A percentile compares a stretch with the other conserved stretches of the same genome.
Conservation (phyloP, 495 filamentous ascomycete species). For the Hypoxylon fragiforme region DNA sequence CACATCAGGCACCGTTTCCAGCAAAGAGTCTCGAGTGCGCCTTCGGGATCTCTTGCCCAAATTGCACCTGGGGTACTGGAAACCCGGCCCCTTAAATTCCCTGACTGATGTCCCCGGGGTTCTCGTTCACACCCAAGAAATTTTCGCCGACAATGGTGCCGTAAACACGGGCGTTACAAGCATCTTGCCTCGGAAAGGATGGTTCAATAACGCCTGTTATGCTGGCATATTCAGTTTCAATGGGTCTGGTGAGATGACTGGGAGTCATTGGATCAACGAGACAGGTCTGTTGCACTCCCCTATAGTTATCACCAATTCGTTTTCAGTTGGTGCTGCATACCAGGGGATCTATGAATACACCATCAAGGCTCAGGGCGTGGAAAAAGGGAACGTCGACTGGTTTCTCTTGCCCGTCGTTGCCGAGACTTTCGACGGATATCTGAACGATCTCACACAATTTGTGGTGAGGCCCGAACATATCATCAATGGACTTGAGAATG, state of each 20-base stretch:
- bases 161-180: conserved; percentile 57
- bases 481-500: conserved; percentile 47
- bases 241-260: conserved; percentile 58
- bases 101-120: conserved; percentile 57
- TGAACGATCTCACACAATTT: conserved; percentile 51
- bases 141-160: conserved; percentile 39
- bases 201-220: conserved; percentile 52
- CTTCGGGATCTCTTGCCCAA: conserved; percentile 49
- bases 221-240: conserved; percentile 58
- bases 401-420: conserved; percentile 55
- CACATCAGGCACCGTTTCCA: conserved; percentile 1
- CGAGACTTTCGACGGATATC: conserved; percentile 56
- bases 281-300: conserved; percentile 54
- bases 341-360: conserved; percentile 53
- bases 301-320: conserved; percentile 56
- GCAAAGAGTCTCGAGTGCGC: conserved; percentile 32
- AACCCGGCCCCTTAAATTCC: conserved; percentile 51
- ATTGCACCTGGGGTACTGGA: conserved; percentile 42
- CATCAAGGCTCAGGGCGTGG: conserved; percentile 42
- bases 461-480: conserved; percentile 48
- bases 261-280: conserved; percentile 56
- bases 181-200: conserved; percentile 53
- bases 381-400: conserved; percentile 45
- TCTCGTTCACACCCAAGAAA: conserved; percentile 50
- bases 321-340: conserved; percentile 52